Conservation (phyloP, 2,329 filamentous ascomycete species). For the Diplodia seriata region DNA sequence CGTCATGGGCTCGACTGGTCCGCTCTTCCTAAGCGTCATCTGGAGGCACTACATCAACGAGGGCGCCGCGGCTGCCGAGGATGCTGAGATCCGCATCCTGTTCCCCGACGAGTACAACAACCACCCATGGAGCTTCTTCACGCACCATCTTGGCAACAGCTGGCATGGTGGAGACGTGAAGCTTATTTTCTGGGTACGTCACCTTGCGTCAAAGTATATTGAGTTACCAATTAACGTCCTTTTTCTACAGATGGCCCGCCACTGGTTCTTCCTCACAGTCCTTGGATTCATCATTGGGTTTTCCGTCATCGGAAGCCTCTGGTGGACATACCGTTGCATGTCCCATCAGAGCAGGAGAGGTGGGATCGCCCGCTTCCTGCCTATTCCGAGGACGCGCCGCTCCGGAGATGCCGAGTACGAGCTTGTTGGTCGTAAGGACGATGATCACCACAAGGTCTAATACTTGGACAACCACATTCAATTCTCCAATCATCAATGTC, state of each 20-base stretch:
- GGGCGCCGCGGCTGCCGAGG: slow-evolving; percentile 52
- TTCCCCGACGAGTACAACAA: slow-evolving; percentile 75
- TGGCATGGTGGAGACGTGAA: slow-evolving; percentile 70
- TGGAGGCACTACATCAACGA: slow-evolving; percentile 75
- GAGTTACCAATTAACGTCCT: slow-evolving; percentile 4
- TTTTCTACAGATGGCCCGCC: slow-evolving; percentile 53
- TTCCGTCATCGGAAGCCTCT: slow-evolving; percentile 58
- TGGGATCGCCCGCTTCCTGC: slow-evolving; percentile 26
- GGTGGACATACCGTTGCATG: slow-evolving; percentile 59
- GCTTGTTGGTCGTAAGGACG: slow-evolving; percentile 9
- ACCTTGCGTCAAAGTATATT: slow-evolving; percentile 33
- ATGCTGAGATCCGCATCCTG: slow-evolving; percentile 68
- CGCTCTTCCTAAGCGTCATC: slow-evolving; percentile 76
- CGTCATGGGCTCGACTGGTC: slow-evolving; percentile 80
- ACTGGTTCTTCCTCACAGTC: slow-evolving; percentile 64
- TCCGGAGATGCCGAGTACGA: slow-evolving; percentile 30
- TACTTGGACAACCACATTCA: not conserved
- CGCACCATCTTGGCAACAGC: slow-evolving; percentile 68
- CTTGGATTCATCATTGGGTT: slow-evolving; percentile 61
- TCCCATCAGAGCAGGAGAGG: slow-evolving; percentile 26
- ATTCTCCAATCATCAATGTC: not conserved
- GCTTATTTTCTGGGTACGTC: slow-evolving; percentile 67
- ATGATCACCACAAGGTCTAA: slow-evolving; percentile 29
- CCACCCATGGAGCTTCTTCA: slow-evolving; percentile 75
- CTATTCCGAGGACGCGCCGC: not conserved